Base-by-base conservation (phyloP, 2,329 filamentous ascomycete genomes). In the Penicillium sp. region DNA sequence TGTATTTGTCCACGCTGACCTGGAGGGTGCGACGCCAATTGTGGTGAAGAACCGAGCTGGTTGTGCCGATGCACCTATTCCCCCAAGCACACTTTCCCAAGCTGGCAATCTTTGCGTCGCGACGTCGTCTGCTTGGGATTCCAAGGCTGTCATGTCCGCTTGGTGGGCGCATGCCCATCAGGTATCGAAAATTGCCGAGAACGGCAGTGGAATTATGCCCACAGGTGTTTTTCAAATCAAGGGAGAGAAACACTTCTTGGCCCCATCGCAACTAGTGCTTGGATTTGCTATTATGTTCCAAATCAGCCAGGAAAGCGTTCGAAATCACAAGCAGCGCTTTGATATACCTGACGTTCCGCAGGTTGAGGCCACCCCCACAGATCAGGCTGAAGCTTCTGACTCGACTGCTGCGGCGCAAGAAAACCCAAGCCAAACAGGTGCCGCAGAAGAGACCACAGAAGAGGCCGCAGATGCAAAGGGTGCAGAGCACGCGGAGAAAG, bases 101-200 rank as follows among this genome's bases (percentile, higher is more conserved):
- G 94, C 94, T 4, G 94, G 94, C 0, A 87, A 87, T 41, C 76
- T 97, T 29, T 86, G 88, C 0, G 89, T 99, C 5, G 90, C 90
- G 58, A 89, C 90, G 8, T 97, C 91, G 1, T 87, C 81, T 53
- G 94, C 93, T 0, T 99, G 94, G 94, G 94, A 97, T 57, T 93
- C 90, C 1, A 99, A 99, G 72, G 93, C 93, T 8, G 85, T 91
- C 14, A 96, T 97, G 89, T 88, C 89, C 16, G 92, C 93, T 8
- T 99, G 90, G 88, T 99, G 94, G 94, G 93, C 95, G 0, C 86
- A 87, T 58, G 88, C 90, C 2, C 87, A 93, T 50, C 92, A 97
- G 70, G 90, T 99, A 0, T 91, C 89, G 9, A 97, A 97, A 74
- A 90, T 85, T 32, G 87, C 88, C 0, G 81, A 86, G 0, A 85